A percentile compares a stretch with the other conserved stretches of the same genome.
phyloP scores from a whole-genome alignment of 2,329 filamentous ascomycete species.

The Parafenestella ontariensis region DNA sequence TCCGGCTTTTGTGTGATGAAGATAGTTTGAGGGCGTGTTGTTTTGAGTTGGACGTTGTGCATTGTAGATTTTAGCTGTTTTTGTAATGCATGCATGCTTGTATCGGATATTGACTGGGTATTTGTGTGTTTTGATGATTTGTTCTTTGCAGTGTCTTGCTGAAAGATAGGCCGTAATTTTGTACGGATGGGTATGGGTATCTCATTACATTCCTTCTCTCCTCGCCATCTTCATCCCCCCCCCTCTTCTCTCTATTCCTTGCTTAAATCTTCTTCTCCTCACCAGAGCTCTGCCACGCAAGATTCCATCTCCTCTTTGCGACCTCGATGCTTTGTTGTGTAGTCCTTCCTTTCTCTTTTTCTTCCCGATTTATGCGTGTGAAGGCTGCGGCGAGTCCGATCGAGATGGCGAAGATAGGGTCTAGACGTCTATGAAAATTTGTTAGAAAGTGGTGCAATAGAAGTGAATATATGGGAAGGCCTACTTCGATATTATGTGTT shows the following conservation, averaged over 20 bases:
- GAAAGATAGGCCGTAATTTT: neutral
- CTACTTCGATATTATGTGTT: conserved; percentile 56
- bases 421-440: conserved; percentile 48
- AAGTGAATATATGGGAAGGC: conserved; percentile 4
- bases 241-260: neutral
- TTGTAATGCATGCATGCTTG: too few relatives aligned
- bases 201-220: neutral
- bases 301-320: conserved; percentile 47
- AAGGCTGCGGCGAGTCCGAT: conserved; percentile 55
- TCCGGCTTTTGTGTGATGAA: neutral
- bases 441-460: neutral
- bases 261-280: conserved; percentile 8
- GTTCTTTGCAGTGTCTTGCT: too few relatives aligned
- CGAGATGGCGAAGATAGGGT: conserved; percentile 58
- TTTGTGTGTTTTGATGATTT: too few relatives aligned
- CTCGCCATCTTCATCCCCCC: neutral
- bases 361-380: conserved; percentile 53
- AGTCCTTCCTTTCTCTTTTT: conserved; percentile 55
- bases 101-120: too few relatives aligned
- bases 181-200: neutral
- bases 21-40: neutral
- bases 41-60: too few relatives aligned
- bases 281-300: conserved; percentile 35
- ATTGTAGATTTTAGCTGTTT: too few relatives aligned
- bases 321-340: conserved; percentile 49